Evolutionary conservation across 1,139 yeast genomes (phyloP), one percentile per base, ranked within the genome.

Genomic region (Diutina pseudorugosa): DNA sequence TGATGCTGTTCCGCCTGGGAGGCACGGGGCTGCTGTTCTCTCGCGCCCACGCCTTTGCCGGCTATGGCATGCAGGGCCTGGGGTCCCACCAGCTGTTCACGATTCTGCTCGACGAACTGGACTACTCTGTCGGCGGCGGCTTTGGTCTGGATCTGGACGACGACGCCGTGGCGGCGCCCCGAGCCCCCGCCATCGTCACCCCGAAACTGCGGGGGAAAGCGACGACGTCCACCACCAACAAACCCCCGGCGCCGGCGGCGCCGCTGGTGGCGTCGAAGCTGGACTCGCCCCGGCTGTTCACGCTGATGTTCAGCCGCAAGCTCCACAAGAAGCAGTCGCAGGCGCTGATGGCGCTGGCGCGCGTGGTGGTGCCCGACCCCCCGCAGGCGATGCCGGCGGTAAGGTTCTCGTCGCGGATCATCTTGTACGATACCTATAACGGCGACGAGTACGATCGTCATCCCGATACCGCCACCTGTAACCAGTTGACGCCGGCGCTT

Each of bases 401-500:
- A n/a, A 69, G 80, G 50, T 93, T 93, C 66, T 85, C 95, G 2
- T 84, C 95, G 0, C 76, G 90, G 60, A 88, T 93, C 57, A 79
- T 89, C 12, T 76, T 93, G 51, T 93, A 84, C 66, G 96, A 90
- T 57, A 93, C 97, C 0, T 90, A 86, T 65, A 79, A 85, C 56
- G 83, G 85, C 50, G 82, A 79, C 18, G 96, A 88, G 59, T 93
- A 93, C 65, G 98, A 93, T 65, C 81, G 98, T 61, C 90, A 85
- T 58, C 97, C 98, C 0, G 98, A 90, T 58, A 76, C 85, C 47
- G 95, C 96, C 4, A 90, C 98, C 1, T 91, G 98, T 70, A 90
- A 91, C 67, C 90, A 85, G 63, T 73, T 91, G 66, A 91, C 96
- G 1, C 97, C 98, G 4, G 72, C 78, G 53, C 71, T 91, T 64